These are phyloP conservation scores for Drechmeria coniospora DNA, from an alignment of 2,329 filamentous ascomycete genomes.

Conservation along the genomic window DNA sequence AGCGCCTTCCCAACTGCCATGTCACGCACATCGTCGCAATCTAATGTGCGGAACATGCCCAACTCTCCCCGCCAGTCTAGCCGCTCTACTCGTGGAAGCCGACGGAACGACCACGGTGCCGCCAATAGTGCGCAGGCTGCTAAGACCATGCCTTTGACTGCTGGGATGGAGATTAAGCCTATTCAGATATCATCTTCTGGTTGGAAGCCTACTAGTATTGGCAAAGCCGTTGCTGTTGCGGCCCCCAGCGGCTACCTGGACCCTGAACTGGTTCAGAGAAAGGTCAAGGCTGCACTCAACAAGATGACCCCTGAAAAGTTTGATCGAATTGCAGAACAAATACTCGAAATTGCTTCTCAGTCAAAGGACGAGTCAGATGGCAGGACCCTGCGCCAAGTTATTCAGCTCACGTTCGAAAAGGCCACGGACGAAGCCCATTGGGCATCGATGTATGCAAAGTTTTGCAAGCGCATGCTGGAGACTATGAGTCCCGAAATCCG, in stretches of 20 bases:
- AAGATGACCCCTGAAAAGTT: conserved; percentile 99
- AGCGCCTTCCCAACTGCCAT: conserved; percentile 50
- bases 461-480: conserved; percentile 93
- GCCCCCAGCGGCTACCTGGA: conserved; percentile 47
- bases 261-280: conserved; percentile 88
- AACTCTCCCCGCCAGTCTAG: conserved; percentile 58
- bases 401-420: conserved; percentile 98
- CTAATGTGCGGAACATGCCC: conserved; percentile 46
- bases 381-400: conserved; percentile 89
- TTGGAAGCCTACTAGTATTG: conserved; percentile 76
- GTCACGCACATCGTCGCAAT: conserved; percentile 48
- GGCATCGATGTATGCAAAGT: conserved; percentile 97
- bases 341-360: conserved; percentile 80
- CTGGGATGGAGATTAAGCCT: conserved; percentile 65
- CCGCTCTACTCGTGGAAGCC: conserved; percentile 48
- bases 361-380: conserved; percentile 93
- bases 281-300: conserved; percentile 96
- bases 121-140: conserved; percentile 54
- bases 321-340: conserved; percentile 85
- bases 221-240: conserved; percentile 21
- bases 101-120: conserved; percentile 35
- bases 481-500: conserved; percentile 90
- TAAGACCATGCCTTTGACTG: conserved; percentile 85
- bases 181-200: conserved; percentile 58
- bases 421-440: conserved; percentile 96